Base-by-base conservation (phyloP, 2,329 filamentous ascomycete genomes). In the Tolypocladium nubicola region DNA sequence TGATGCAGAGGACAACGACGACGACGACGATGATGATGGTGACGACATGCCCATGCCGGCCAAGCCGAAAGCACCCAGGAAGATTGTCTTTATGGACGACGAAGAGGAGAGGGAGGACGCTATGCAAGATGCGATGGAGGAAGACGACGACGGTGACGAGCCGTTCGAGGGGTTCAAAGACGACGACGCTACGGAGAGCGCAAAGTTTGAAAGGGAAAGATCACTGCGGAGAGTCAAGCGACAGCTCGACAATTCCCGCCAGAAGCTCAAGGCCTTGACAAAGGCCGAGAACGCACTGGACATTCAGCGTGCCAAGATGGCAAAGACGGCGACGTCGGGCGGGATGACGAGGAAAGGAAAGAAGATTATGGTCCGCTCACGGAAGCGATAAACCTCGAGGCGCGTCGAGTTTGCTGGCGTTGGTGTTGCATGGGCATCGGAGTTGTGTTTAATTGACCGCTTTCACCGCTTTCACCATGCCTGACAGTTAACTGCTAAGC, bases 321-420 rank as follows among this genome's bases (percentile, higher is more conserved):
- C 81, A 40, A 87, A 87, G 74, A 84, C 82, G 62, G 75, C 79
- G 10, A 86, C 83, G 2, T 77, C 79, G 7, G 81, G 81, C 41
- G 81, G 82, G 16, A 65, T 76, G n/a, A 85, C 80, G 35, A 83
- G 82, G 67, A 74, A 75, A 43, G 83, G 84, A 30, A 79, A 79
- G 69, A 85, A 83, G 72, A 79, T 85, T 61, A 85, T 83, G 74
- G 76, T 85, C 57, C 78, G 81, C 61, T 76, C 82, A 68, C 76
- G 84, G 61, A 87, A 87, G 75, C 76, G 81, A 66, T 85, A 75
- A 68, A 60, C 7, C 21, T 19, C 26, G 26, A 23, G 11, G 30
- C 10, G 16, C 7, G 47, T 52, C 30, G 30, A 14, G 11, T 52
- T 21, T 21, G 47, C 26, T 52, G 47, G 47, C 47, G 30, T 52